Base-by-base conservation (phyloP, 1,284 basidiomycete genomes). In the Pseudomicrostroma phylloplanum region DNA sequence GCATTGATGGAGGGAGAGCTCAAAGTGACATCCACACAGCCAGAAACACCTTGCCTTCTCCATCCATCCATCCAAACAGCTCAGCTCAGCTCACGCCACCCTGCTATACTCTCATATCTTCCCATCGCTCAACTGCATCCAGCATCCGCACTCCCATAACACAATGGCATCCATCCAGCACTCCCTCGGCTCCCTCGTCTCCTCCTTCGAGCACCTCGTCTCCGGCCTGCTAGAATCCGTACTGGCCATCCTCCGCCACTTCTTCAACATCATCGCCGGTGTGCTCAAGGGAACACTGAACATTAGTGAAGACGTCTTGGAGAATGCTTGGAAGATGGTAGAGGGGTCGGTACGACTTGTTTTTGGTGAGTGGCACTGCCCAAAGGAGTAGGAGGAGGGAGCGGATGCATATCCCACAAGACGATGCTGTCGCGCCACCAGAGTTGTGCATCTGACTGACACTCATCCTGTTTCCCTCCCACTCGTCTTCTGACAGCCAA, bases 91-190 rank as follows among this genome's bases (percentile, higher is more conserved):
- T 36, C 9, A 4, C 9, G 30, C 30, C 30, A 36, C 30, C 30
- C 30, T 3, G 9, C 30, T 3, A 36, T 36, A 36, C 4, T 9
- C 9, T 36, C 30, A 9, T 36, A 9, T 36, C 30, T 9, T 36
- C 9, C 30, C 3, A 36, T 36, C 30, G 4, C 9, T 36, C 43
- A 4, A 48, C 12, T 48, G 6, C 43, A 48, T 6, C 43, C 43
- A 58, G 19, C 15, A 57, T 36, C 30, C 3, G 30, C 30, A 4
- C 30, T 4, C 39, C n/a, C n/a, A n/a, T n/a, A n/a, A n/a, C 15
- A 60, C 6, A 56, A 61, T 61, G 59, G 56, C 59, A 39, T 61
- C 59, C 36, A 59, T 61, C 57, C 43, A 56, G 19, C 36, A 26
- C 39, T 61, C 59, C 17, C 12, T 61, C 26, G 26, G 19, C 12